Evolutionary conservation across 164 flowering plant genomes (phyloP).

Genomic region (Nymphaea thermarum): DNA sequence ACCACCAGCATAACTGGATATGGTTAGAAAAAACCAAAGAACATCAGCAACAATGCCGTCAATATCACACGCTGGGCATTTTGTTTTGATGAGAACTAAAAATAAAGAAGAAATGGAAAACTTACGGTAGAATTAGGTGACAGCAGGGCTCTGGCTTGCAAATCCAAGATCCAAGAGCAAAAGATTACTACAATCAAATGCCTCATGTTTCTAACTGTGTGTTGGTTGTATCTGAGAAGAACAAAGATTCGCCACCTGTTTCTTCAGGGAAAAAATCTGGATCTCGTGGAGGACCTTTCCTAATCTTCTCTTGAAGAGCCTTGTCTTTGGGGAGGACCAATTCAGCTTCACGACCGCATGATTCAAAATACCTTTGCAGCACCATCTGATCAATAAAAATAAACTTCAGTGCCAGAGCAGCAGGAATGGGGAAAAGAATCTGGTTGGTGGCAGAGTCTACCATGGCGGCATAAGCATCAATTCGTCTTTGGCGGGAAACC

Average conservation of each 20-base stretch:
- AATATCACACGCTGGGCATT: too few species aligned
- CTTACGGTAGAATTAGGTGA: too few species aligned
- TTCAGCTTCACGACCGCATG: conserved; percentile 44
- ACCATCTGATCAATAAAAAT: conserved; percentile 40
- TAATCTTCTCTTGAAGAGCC: conserved; percentile 50
- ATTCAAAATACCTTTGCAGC: conserved; percentile 62
- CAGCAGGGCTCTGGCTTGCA: not conserved
- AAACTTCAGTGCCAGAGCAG: not conserved
- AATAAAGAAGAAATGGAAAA: too few species aligned
- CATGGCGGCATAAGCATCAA: conserved; percentile 74
- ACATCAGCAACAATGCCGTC: too few species aligned
- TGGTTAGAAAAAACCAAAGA: too few species aligned
- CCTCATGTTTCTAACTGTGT: not conserved
- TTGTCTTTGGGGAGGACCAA: conserved; percentile 57
- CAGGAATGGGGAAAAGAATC: not conserved
- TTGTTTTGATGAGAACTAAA: too few species aligned
- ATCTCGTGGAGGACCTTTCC: conserved; percentile 35
- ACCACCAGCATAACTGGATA: too few species aligned
- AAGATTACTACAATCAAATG: not conserved
- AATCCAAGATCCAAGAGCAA: not conserved
- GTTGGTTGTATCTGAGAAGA: too few species aligned
- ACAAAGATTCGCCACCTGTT: conserved; percentile 2
- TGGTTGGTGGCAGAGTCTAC: conserved; percentile 17
- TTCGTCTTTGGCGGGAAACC: conserved; percentile 15
- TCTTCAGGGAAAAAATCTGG: conserved; percentile 29